These are phyloP conservation scores for Caryopteris hybrid DNA, from an alignment of 305 asterid species.

Conservation along the genomic window DNA sequence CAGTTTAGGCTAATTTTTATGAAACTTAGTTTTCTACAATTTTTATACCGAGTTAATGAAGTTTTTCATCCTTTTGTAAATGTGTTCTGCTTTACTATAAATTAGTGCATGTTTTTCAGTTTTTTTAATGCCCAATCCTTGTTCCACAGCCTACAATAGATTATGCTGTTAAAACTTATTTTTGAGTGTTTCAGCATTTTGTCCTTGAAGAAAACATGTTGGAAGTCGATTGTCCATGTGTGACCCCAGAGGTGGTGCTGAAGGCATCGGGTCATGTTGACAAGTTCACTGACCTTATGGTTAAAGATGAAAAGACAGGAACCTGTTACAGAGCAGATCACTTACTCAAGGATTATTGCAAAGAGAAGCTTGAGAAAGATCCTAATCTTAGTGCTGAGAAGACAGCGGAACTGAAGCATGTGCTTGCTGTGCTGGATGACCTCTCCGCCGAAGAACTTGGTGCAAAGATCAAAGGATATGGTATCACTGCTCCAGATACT, in stretches of 20 bases:
- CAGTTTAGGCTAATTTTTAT: background rate
- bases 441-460: slow-evolving; percentile 80
- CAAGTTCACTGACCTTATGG: slow-evolving; percentile 92
- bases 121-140: background rate
- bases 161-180: background rate
- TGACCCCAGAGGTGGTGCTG: slow-evolving; percentile 84
- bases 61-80: background rate
- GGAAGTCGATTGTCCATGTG: slow-evolving; percentile 93
- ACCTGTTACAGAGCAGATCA: slow-evolving; percentile 88
- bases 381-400: slow-evolving; percentile 49
- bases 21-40: background rate
- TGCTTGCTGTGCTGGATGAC: slow-evolving; percentile 86
- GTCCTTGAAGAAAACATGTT: slow-evolving; percentile 87
- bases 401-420: slow-evolving; percentile 55
- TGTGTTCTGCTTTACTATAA: background rate
- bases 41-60: background rate
- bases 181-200: slow-evolving; percentile 60
- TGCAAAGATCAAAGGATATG: slow-evolving; percentile 74
- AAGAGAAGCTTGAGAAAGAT: slow-evolving; percentile 87
- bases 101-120: background rate
- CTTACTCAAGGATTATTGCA: slow-evolving; percentile 82
- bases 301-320: slow-evolving; percentile 78
- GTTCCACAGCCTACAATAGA: background rate
- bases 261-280: slow-evolving; percentile 97
- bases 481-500: slow-evolving; percentile 85